phyloP scores from a whole-genome alignment of 2,329 filamentous ascomycete species.

The Huntiella abstrusa region DNA sequence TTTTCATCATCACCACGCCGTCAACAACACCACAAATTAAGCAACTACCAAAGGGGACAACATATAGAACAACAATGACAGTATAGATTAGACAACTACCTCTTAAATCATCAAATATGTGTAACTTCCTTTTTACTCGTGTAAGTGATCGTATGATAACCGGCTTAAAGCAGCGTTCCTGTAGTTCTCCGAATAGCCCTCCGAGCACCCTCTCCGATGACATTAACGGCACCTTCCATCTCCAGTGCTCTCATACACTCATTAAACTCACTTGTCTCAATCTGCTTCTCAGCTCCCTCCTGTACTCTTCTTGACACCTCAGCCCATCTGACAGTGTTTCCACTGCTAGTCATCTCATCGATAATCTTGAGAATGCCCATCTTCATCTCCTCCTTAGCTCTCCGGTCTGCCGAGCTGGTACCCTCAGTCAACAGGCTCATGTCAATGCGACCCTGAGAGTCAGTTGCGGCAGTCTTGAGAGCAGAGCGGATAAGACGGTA shows the following conservation, averaged over 20 bases:
- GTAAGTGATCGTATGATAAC: too few relatives aligned
- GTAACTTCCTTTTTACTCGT: background rate
- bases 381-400: conserved; percentile 60
- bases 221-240: conserved; percentile 62
- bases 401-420: conserved; percentile 72
- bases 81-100: background rate
- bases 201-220: conserved; percentile 69
- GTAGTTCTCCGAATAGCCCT: conserved; percentile 37
- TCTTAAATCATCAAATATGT: background rate
- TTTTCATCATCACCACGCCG: too few relatives aligned
- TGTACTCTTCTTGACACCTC: conserved; percentile 57
- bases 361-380: conserved; percentile 53
- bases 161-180: background rate
- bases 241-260: conserved; percentile 67
- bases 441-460: conserved; percentile 80
- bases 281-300: conserved; percentile 49
- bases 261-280: conserved; percentile 66
- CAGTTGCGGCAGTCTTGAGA: conserved; percentile 93
- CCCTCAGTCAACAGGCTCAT: conserved; percentile 92
- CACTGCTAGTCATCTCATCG: conserved; percentile 58
- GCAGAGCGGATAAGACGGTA: conserved; percentile 84
- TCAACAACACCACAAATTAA: background rate
- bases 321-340: conserved; percentile 49
- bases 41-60: background rate
- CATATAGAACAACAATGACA: background rate